These are phyloP conservation scores for Pseudomicrostroma phylloplanum DNA, from an alignment of 1,284 basidiomycete species.

Conservation along the genomic window DNA sequence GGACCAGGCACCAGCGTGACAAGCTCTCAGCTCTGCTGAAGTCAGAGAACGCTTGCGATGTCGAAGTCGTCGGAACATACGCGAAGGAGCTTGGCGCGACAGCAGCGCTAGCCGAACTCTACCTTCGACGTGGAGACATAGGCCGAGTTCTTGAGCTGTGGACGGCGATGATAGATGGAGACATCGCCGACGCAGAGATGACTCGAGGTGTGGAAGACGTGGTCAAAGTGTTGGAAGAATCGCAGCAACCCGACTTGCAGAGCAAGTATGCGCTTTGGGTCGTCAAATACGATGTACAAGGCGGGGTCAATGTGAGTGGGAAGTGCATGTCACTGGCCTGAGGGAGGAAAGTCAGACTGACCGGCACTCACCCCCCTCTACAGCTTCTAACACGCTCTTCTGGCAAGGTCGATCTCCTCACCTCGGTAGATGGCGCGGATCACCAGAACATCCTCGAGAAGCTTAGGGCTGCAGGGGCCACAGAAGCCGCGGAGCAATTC, in stretches of 20 bases:
- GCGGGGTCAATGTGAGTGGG: slow-evolving; percentile 25
- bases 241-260: slow-evolving; percentile 17
- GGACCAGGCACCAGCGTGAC: neutral
- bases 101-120: slow-evolving; percentile 20
- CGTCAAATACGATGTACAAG: slow-evolving; percentile 28
- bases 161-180: slow-evolving; percentile 29
- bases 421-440: too few species aligned
- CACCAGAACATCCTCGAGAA: slow-evolving; percentile 15
- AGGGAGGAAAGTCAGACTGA: too few species aligned
- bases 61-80: slow-evolving; percentile 14
- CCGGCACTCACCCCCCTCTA: too few species aligned
- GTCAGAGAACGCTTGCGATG: slow-evolving; percentile 20
- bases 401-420: too few species aligned
- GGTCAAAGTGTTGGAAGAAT: slow-evolving; percentile 14
- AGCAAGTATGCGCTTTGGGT: slow-evolving; percentile 36
- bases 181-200: slow-evolving; percentile 19
- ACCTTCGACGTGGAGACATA: slow-evolving; percentile 16
- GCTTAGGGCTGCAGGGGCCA: neutral
- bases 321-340: too few species aligned
- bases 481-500: slow-evolving; percentile 29
- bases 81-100: slow-evolving; percentile 14
- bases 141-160: slow-evolving; percentile 23
- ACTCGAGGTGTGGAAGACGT: slow-evolving; percentile 18
- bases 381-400: too few species aligned
- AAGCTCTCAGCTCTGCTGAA: slow-evolving; percentile 19